Base-by-base conservation (phyloP, 2,329 filamentous ascomycete species). In the Apiospora rasikravindrae region DNA sequence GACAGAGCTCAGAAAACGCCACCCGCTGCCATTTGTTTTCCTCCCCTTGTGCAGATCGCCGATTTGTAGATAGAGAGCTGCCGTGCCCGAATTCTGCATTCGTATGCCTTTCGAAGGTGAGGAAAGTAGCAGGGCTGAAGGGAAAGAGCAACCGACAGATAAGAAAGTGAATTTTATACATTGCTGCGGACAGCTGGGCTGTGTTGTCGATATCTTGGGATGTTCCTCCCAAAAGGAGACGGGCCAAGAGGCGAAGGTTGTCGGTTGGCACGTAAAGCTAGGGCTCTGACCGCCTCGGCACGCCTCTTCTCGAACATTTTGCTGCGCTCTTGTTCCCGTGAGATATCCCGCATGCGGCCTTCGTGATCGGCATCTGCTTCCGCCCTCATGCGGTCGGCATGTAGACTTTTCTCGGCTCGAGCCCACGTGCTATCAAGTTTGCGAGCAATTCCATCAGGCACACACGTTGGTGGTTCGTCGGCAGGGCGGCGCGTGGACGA, bases 351-450 rank as follows among this genome's bases (percentile, higher is more conserved):
- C 74, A 80, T 77, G 29, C 88, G 84, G 71, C 83, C 79, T 8
- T 82, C 77, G 24, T 84, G 78, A 53, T 90, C 88, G 13, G 79
- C 77, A 61, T 83, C 81, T 42, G 86, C 88, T 67, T 85, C 83
- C 16, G 81, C 78, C 70, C 84, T 80, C 72, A 81, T 83, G 44
- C 80, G 81, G 70, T 84, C 81, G 22, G 83, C 81, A n/a, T 81
- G 80, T 37, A 88, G 81, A 44, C 83, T 84, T 69, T 78, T 84
- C 76, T 89, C 84, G 2, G 85, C 83, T 66, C 79, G 83, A 33
- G 80, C 78, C 77, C 85, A 89, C 4, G 85, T 82, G 33, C 81
- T 80, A 75, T 90, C 88, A 5, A 90, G 83, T 70, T 80, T 84
- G 44, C 81, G 79, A 2, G 87, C 86, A 2, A 84, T 74, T 0